Base-by-base conservation (phyloP, 73 alveolate genomes). In the Paramecium sonneborni region DNA sequence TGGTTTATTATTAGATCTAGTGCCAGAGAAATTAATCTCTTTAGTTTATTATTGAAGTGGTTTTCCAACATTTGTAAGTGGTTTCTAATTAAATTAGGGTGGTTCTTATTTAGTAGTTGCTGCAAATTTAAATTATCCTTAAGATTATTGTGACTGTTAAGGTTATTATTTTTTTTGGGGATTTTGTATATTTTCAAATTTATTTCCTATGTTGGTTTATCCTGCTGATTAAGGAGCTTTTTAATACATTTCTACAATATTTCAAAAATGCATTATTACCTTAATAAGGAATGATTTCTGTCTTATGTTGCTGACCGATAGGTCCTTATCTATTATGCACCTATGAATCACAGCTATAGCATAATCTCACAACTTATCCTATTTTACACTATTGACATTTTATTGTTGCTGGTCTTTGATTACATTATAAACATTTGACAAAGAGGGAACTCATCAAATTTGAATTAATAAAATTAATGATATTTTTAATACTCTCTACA, bases 261-360 rank as follows among this genome's bases (percentile, higher is more conserved):
- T 18, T 52, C 68, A 72, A 34, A 35, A 4, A 32, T 28, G n/a
- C 44, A 72, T 38, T 38, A 2, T 34, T 21, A 72, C 86, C 86
- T 72, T 72, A 72, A 37, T 72, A 72, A 72, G 86, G 86, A 34
- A 74, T 74, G 87, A 74, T 74, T 37, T 74, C 87, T 74, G 87
- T 74, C 57, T 74, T 74, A 39, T 74, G 87, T 74, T 30, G 24
- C 20, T 74, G 35, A 74, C 44, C 58, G 10, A 74, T 34, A 74
- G 87, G 87, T 28, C 87, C 87, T 23, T 34, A 74, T 39, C 87
- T 28, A 74, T 74, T 74, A 37, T 74, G 87, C 18, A 74, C 87
- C 30, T 74, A 38, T 34, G 87, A 74, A 34, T 74, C 87, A 74
- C 87, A 74, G 20, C 87, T 74, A 67, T 74, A 74, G 18, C 87